These are phyloP conservation scores for Hortaea werneckii DNA, from an alignment of 2,329 filamentous ascomycete genomes.

Conservation along the genomic window DNA sequence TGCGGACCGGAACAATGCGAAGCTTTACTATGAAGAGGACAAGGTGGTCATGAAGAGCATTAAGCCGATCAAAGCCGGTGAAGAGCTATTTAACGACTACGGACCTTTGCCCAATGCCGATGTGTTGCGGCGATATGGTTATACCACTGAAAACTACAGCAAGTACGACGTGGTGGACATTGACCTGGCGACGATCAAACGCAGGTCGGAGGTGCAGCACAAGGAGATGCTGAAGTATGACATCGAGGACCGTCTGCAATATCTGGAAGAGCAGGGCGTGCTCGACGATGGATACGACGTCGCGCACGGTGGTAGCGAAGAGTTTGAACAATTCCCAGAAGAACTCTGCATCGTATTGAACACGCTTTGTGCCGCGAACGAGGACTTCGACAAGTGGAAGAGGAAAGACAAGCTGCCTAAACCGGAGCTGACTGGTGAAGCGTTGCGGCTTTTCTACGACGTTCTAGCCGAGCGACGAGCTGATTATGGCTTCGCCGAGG, in stretches of 20 bases:
- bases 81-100: slow-evolving; percentile 83
- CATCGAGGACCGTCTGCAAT: slow-evolving; percentile 27
- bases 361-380: slow-evolving; percentile 31
- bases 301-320: slow-evolving; percentile 22
- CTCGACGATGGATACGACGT: slow-evolving; percentile 65
- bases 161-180: slow-evolving; percentile 78
- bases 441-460: slow-evolving; percentile 31
- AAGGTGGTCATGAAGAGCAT: slow-evolving; percentile 61
- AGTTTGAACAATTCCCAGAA: slow-evolving; percentile 27
- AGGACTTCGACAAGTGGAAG: slow-evolving; percentile 32
- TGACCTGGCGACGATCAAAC: slow-evolving; percentile 48
- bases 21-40: slow-evolving; percentile 50
- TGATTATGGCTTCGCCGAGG: slow-evolving; percentile 34
- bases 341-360: slow-evolving; percentile 36
- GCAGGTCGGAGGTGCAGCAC: slow-evolving; percentile 27
- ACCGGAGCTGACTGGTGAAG: slow-evolving; percentile 20
- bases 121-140: slow-evolving; percentile 74
- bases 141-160: slow-evolving; percentile 67
- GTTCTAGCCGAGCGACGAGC: slow-evolving; percentile 31
- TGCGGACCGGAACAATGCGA: slow-evolving; percentile 68
- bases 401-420: slow-evolving; percentile 36
- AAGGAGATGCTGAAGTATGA: slow-evolving; percentile 8
- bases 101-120: slow-evolving; percentile 76
- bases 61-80: slow-evolving; percentile 55
- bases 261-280: slow-evolving; percentile 53